Evolutionary conservation across 495 filamentous ascomycete genomes (phyloP), one percentile per base, ranked within the genome.

Genomic region (Hypoxylon crocopeplum): DNA sequence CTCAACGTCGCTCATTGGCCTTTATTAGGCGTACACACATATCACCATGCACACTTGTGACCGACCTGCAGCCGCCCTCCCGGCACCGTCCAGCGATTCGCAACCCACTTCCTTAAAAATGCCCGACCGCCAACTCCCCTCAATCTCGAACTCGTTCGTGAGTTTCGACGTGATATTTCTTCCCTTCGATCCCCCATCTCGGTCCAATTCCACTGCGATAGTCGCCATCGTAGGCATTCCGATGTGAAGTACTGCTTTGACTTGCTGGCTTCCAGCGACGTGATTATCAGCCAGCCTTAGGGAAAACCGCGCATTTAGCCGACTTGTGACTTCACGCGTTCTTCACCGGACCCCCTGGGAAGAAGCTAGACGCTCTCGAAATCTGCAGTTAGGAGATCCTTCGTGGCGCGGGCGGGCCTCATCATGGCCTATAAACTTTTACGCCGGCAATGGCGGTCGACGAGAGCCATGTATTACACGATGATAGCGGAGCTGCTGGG

Each of bases 401-500:
- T 65, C 46, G 55, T 27, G 51, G 56, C 62, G 46, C 56, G 56
- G 50, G 21, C 19, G 21, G 21, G 25, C 60, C 49, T 57, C 60
- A 67, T 15, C 38, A 79, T 79, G 75, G 66, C 64, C 29, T 81
- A 81, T 57, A 62, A 64, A 22, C 60, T 78, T 45, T 44, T 79
- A 5, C 78, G 68, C 36, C 76, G 82, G 70, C 74, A 78, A 72
- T 93, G 91, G 86, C 84, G 84, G 56, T 79, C 80, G 19, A 84
- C 85, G 57, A 81, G 77, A 56, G 69, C 87, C 48, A 72, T 91
- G 39, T 80, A 85, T 61, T 83, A 71, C 58, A 79, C 92, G 67
- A 82, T 96, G 74, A 67, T 84, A 39, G 65, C 84, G 22, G 92
- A 97, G 75, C 73, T 94, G 20, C 74, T 79, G 24, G 75, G 90